phyloP scores from a whole-genome alignment of 202 grass and related monocot species.

The Zoysia matrella region DNA sequence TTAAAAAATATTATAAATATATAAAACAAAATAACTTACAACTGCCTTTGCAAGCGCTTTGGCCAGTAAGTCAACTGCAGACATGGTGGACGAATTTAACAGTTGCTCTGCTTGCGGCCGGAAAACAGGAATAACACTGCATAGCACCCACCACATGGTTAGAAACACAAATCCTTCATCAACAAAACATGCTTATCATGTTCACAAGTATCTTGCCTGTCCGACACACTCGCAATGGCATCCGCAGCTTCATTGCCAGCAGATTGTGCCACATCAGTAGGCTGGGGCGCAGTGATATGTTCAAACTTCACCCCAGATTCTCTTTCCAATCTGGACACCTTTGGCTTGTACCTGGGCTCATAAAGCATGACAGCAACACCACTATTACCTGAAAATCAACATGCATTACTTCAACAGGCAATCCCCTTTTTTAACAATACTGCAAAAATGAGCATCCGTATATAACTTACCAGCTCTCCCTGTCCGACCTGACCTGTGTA shows the following conservation, averaged over 20 bases:
- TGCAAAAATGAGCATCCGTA: neutral
- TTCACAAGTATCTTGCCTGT: slow-evolving; percentile 56
- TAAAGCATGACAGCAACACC: slow-evolving; percentile 89
- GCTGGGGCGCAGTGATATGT: slow-evolving; percentile 86
- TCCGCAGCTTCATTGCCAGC: slow-evolving; percentile 92
- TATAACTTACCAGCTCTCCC: slow-evolving; percentile 79
- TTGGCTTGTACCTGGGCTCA: slow-evolving; percentile 78
- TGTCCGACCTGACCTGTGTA: slow-evolving; percentile 93
- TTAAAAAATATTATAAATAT: neutral
- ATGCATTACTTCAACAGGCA: slow-evolving; percentile 21
- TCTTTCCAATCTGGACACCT: slow-evolving; percentile 72
- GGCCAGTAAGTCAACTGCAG: slow-evolving; percentile 76
- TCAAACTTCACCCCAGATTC: slow-evolving; percentile 94
- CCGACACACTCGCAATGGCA: slow-evolving; percentile 86
- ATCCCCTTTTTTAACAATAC: neutral
- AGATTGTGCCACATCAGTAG: slow-evolving; percentile 88
- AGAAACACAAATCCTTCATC: slow-evolving; percentile 10
- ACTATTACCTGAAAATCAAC: slow-evolving; percentile 72
- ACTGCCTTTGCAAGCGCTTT: slow-evolving; percentile 97
- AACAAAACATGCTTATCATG: neutral
- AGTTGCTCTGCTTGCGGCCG: slow-evolving; percentile 87
- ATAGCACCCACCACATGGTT: slow-evolving; percentile 31
- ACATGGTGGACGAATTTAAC: slow-evolving; percentile 68
- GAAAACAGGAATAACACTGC: slow-evolving; percentile 96
- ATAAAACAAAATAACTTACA: slow-evolving; percentile 53